Base-by-base conservation (phyloP, 2,329 filamentous ascomycete species). In the Mariannaea elegans region DNA sequence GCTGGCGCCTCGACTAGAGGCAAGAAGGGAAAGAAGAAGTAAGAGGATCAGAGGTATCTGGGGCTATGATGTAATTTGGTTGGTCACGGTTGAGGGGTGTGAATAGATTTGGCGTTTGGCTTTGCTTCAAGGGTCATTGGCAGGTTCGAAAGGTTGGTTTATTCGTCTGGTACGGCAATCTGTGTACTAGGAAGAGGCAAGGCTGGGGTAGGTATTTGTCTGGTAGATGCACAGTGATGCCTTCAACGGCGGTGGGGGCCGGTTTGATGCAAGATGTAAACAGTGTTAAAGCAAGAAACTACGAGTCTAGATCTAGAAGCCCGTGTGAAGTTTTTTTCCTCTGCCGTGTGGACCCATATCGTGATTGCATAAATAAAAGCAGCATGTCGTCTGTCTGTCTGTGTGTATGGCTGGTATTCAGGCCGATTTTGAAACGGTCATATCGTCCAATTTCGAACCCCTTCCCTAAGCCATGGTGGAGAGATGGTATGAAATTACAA, bases 1-100 rank as follows among this genome's bases (percentile, higher is more conserved):
- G 61, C 78, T 70, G 74, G 73, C 71, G 78, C 80, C 49, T 86
- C 84, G 72, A 83, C 86, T 71, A 87, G 87, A 65, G 65, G 71
- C 24, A 78, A 77, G 70, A 78, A 77, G 67, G 72, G 67, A 39
- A 73, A 70, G 61, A 74, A 73, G 71, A 76, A 73, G 64, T 75
- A 52, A 48, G 38, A n/a, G 9, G 32, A 16, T 9, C 31, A 41
- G 61, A 63, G 8, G 55, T 16, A 39, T 24, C 14, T 45, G 14
- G 56, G 14, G 49, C 54, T 59, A 46, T 18, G 19, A 38, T 46
- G 46, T 54, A 19, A 51, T 44, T 64, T 49, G 56, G 47, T 60
- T 49, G 56, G 60, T 42, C 53, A 59, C 32, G 63, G 54, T 53
- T 36, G 38, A 48, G 50, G 53, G 51, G 57, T 48, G 56, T 51